Base-by-base conservation (phyloP, 768 basidiomycete genomes). In the Cubamyces lactineus region DNA sequence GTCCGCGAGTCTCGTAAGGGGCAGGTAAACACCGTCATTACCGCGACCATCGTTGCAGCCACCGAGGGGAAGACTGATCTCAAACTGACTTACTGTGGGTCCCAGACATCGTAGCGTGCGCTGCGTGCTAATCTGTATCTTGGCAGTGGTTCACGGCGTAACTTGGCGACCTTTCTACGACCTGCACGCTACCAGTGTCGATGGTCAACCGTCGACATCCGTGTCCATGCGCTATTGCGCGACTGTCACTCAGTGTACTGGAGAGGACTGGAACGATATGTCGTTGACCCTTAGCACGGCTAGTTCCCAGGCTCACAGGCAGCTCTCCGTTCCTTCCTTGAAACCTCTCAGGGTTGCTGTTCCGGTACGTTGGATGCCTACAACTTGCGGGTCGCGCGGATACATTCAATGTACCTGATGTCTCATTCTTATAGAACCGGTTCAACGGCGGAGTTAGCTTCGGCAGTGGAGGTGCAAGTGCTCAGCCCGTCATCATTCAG, bases 241-340 rank as follows among this genome's bases (percentile, higher is more conserved):
- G 0, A 74, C 77, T 24, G 75, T 87, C 53, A 72, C 69, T 0
- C 86, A 88, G 65, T 70, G 70, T 64, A 85, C 86, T 0, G 86
- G 86, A 15, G 86, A 88, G 66, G 82, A 85, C 63, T 88, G 86
- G 86, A 76, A 67, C 24, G 74, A 79, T 59, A 76, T 82, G 1
- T 62, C 75, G 1, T 75, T 87, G 34, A 83, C 78, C 7, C 75
- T 88, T 26, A 85, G 82, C 71, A 86, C 85, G 2, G 79, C 79
- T 62, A 48, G 75, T 72, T 62, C 70, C 61, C 49, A 80, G 79
- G 34, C 81, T 75, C 40, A 51, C n/a, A 30, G 39, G 17, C 53
- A 52, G 51, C 68, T 41, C 68, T 81, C 21, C 46, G 53, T 60
- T 12, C 57, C 59, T 4, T 21, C 48, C 9, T 16, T 51, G 12